Percentiles rank a stretch among this genome's conserved stretches.
phyloP scores from a whole-genome alignment of 1,284 basidiomycete species.

The Boletus subluridellus region DNA sequence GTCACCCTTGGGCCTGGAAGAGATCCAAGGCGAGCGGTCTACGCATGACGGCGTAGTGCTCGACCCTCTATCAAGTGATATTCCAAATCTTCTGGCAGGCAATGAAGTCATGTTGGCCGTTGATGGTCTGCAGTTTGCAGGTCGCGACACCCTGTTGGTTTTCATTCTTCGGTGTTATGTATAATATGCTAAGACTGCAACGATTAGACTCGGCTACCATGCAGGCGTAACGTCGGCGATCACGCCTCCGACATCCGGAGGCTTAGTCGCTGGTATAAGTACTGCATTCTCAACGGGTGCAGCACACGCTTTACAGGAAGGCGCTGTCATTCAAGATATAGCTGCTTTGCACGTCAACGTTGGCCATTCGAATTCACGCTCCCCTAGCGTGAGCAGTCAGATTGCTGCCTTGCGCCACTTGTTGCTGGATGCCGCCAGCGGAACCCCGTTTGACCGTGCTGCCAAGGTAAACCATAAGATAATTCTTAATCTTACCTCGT shows the following conservation, averaged over 20 bases:
- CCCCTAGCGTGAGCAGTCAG: slow-evolving; percentile 59
- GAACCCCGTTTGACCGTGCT: slow-evolving; percentile 53
- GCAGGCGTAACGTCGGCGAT: slow-evolving; percentile 63
- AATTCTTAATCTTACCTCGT: background rate
- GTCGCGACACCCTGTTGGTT: slow-evolving; percentile 66
- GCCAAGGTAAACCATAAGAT: slow-evolving; percentile 25
- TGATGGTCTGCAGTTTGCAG: slow-evolving; percentile 71
- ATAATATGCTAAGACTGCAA: slow-evolving; percentile 2
- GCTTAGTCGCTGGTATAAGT: slow-evolving; percentile 66
- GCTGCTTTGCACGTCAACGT: slow-evolving; percentile 73
- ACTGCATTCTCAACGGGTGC: slow-evolving; percentile 64
- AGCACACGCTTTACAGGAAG: slow-evolving; percentile 56
- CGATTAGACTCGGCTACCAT: slow-evolving; percentile 56
- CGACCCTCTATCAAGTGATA: slow-evolving; percentile 45
- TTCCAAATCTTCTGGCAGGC: slow-evolving; percentile 46
- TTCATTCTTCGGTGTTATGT: background rate
- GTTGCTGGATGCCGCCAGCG: slow-evolving; percentile 48
- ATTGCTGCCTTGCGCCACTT: slow-evolving; percentile 63
- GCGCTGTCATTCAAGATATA: slow-evolving; percentile 67
- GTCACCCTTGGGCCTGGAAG: slow-evolving; percentile 54
- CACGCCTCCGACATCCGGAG: slow-evolving; percentile 54
- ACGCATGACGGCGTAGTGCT: slow-evolving; percentile 65
- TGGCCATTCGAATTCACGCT: slow-evolving; percentile 36
- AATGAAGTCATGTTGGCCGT: slow-evolving; percentile 61
- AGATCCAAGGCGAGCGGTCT: slow-evolving; percentile 60